Evolutionary conservation across 1,284 basidiomycete species (phyloP), one percentile per base, ranked within the genome.

Genomic region (Pseudozyma tsukubaensis): DNA sequence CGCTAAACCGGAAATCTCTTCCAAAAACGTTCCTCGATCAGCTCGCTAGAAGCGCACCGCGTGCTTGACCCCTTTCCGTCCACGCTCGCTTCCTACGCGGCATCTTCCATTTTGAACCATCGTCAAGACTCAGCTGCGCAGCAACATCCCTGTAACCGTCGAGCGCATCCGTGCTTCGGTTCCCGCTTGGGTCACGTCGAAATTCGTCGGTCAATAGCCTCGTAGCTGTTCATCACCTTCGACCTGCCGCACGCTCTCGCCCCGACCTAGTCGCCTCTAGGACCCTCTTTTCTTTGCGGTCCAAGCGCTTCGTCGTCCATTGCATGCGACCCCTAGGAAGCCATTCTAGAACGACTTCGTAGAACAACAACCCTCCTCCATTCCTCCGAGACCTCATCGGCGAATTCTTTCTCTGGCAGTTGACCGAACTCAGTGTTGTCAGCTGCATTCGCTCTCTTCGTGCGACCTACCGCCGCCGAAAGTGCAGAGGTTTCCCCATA

Each of bases 11-110:
- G 24, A 29, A 29, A 29, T 29, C 24, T 29, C 24, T 29, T 29
- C 24, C 24, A 3, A 3, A 3, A 29, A 29, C 48, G 14, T 45
- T n/a, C 34, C 14, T n/a, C 19, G 36, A 11, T 45, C 14, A 49
- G 44, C 50, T 44, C 39, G 39, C 52, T 62, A 62, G 16, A 50
- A 56, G 53, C 29, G 35, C 2, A 62, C 59, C 59, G 59, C 53
- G 53, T 62, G 59, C 42, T 62, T 34, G 24, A 29, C 36, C 5
- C 16, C 18, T 39, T 48, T 56, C 48, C 32, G 2, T 55, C 39
- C 40, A 42, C 32, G 16, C 48, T 62, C 48, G 59, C 59, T 55
- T 55, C 39, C 5, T 21, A 45, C 11, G 10, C 21, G 21, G 16
- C 16, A 32, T 10, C 14, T n/a, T 40, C 29, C 36, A 21, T 35